Evolutionary conservation across 495 filamentous ascomycete species (phyloP).

Genomic region (Penicillium longicatenatum): DNA sequence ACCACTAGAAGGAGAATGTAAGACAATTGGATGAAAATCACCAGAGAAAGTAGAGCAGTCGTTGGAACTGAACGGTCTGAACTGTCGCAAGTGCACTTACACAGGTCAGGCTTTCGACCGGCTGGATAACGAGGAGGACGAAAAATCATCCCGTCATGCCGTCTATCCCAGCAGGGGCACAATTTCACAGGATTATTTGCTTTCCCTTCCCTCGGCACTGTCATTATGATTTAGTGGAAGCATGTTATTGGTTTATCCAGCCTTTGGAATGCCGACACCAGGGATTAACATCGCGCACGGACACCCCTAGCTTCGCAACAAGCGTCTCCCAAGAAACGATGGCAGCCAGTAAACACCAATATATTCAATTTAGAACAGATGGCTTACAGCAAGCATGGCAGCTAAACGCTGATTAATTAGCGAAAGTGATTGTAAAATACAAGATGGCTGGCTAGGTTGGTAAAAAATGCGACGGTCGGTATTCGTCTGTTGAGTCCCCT

Average conservation of each 20-base stretch:
- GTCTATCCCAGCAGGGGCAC: background rate
- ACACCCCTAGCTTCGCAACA: constrained; percentile 23
- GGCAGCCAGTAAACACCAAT: background rate
- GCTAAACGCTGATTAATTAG: background rate
- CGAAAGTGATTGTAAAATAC: background rate
- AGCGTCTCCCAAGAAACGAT: background rate
- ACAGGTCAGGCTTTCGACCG: background rate
- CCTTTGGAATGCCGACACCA: constrained; percentile 24
- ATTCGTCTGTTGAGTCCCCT: constrained; percentile 3
- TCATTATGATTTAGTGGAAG: constrained; percentile 22
- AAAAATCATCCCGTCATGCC: constrained; percentile 18
- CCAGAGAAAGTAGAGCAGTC: background rate
- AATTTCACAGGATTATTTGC: background rate
- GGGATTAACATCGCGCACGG: constrained; percentile 8
- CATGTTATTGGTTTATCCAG: constrained; percentile 1
- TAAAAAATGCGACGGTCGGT: constrained; percentile 8
- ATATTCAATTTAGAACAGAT: background rate
- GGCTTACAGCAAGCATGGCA: background rate
- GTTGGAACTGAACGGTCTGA: background rate
- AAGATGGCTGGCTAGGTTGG: background rate
- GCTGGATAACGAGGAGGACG: background rate
- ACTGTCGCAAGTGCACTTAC: no score
- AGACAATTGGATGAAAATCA: background rate
- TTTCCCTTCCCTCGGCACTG: constrained; percentile 3
- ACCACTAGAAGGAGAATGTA: background rate